These are phyloP conservation scores for Phytophthora pinifolia DNA, from an alignment of 352 stramenopile genomes.

Conservation along the genomic window DNA sequence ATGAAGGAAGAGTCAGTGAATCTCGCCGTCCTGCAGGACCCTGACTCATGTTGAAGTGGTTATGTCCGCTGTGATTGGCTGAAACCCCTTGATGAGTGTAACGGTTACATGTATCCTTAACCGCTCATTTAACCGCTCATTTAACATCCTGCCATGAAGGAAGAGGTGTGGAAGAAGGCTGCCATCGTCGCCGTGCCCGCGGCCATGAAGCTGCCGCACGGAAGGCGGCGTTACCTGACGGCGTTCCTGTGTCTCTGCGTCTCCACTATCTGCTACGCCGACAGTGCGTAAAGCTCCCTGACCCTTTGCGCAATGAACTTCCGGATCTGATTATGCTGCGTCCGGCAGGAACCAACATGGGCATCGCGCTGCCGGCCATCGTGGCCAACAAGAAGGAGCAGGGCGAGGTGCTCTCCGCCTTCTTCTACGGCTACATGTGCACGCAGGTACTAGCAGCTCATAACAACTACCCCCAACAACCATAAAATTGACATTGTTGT, in stretches of 20 bases:
- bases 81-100: conserved; percentile 32
- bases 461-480: neutral
- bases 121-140: conserved; percentile 7
- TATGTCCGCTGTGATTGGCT: conserved; percentile 18
- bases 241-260: conserved; percentile 72
- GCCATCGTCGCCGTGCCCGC: conserved; percentile 1
- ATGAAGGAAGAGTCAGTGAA: conserved; percentile 20
- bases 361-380: conserved; percentile 79
- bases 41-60: conserved; percentile 21
- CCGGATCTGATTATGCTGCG: conserved; percentile 17
- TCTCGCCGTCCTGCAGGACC: neutral
- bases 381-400: conserved; percentile 75
- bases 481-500: conserved; percentile 1
- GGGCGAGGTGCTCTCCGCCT: conserved; percentile 78
- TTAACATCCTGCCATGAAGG: conserved; percentile 24
- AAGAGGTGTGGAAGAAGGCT: conserved; percentile 21
- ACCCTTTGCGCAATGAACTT: neutral
- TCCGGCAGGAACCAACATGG: conserved; percentile 81
- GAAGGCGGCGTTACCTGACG: conserved; percentile 67
- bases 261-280: conserved; percentile 85
- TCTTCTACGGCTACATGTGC: conserved; percentile 89
- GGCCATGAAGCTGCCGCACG: conserved; percentile 20
- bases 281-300: conserved; percentile 43
- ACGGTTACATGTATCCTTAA: conserved; percentile 8
- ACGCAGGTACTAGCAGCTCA: conserved; percentile 69